phyloP scores from a whole-genome alignment of 805 yeast species.

The Starmerella floris region DNA sequence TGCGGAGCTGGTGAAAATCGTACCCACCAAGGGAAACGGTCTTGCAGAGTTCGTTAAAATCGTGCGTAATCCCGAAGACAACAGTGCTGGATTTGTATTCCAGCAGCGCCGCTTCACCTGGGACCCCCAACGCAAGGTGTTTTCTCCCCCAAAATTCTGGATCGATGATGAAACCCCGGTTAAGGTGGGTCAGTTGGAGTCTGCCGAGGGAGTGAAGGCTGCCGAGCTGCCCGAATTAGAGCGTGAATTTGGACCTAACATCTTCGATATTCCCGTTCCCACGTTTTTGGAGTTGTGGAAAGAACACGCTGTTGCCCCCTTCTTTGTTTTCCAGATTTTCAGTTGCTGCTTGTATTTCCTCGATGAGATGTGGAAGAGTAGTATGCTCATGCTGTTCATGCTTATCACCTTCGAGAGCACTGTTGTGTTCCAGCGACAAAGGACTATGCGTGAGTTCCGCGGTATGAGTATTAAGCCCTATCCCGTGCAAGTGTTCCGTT shows the following conservation, averaged over 20 bases:
- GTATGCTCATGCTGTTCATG: conserved; percentile 84
- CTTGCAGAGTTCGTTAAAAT: conserved; percentile 65
- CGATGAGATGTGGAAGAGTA: conserved; percentile 95
- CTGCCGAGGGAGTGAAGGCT: conserved; percentile 33
- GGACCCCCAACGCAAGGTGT: conserved; percentile 39
- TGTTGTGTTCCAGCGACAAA: conserved; percentile 87
- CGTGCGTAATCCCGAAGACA: conserved; percentile 39
- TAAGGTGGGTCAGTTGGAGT: conserved; percentile 43
- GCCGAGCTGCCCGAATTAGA: conserved; percentile 23
- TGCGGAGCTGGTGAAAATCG: conserved; percentile 61
- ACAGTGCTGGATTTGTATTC: conserved; percentile 60
- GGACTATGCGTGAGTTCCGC: conserved; percentile 89
- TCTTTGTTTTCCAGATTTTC: conserved; percentile 90
- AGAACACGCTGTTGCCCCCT: conserved; percentile 97
- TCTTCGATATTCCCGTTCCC: conserved; percentile 91
- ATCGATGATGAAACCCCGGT: conserved; percentile 44
- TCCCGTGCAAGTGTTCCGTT: conserved; percentile 57
- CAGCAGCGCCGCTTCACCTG: conserved; percentile 85
- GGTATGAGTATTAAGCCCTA: conserved; percentile 96
- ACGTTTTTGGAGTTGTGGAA: conserved; percentile 79
- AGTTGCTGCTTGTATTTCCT: conserved; percentile 91
- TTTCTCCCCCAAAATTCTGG: conserved; percentile 67
- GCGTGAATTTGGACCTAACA: conserved; percentile 68
- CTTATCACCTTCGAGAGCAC: conserved; percentile 85
- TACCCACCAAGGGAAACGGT: conserved; percentile 78